Evolutionary conservation across 257 asterid genomes (phyloP), one percentile per base, ranked within the genome.

Genomic region (Fraxinus anomala): DNA sequence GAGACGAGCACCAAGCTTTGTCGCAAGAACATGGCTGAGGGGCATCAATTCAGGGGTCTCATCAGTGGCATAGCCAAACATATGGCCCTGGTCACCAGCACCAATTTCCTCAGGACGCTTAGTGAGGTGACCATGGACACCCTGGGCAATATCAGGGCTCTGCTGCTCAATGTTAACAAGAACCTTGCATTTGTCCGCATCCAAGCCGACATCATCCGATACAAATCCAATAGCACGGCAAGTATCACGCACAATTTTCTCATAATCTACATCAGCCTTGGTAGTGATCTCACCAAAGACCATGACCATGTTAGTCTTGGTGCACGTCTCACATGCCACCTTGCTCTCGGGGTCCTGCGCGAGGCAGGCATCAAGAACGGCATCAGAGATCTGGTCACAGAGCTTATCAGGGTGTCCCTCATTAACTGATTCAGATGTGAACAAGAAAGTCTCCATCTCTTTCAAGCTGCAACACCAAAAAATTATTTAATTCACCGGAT

Each of bases 371-470:
- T 85, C 88, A 2, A 85, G 88, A 40, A 85, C 84, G 2, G 88
- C 88, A 77, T 85, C 88, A 5, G 88, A 85, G 74, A 85, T 67
- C 82, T 85, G 88, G 73, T 82, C 88, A 33, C 86, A 85, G 74
- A 85, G 88, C 77, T 85, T 85, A 75, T 85, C 88, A 21, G 88
- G 88, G 84, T 85, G 88, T 1, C 86, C 88, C 82, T 85, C 88
- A 23, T 85, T 85, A 24, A 85, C 88, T 0, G 88, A 82, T 67
- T 85, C 88, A 5, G 88, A 85, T 49, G 88, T 85, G 71, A 85
- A 85, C 84, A 85, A 56, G 86, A 85, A 85, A 59, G 88, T 85
- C 36, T 85, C 88, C 86, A 79, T 80, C 49, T 78, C 81, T 70
- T 68, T 31, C 39, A 63, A 33, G 73, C 72, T 73, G 68, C 74